phyloP scores from a whole-genome alignment of 1,284 basidiomycete genomes.

The Athelia sp. region DNA sequence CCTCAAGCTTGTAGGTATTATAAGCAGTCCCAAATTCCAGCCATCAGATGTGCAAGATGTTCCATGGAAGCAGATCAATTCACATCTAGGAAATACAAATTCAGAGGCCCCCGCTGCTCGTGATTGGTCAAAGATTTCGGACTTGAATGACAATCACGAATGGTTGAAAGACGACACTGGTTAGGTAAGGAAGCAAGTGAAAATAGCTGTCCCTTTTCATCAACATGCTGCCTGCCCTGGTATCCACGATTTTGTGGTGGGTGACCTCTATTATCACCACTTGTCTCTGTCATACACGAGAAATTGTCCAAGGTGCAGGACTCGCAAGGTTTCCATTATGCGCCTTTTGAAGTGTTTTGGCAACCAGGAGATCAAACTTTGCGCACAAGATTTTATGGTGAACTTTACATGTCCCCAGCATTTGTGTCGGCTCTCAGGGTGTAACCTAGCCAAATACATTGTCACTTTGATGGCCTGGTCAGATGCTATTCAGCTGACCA shows the following conservation, averaged over 20 bases:
- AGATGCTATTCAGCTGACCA: slow-evolving; percentile 29
- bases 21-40: not conserved
- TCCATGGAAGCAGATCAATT: not conserved
- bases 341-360: slow-evolving; percentile 26
- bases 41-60: not conserved
- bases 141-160: not conserved
- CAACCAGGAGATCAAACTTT: slow-evolving; percentile 8
- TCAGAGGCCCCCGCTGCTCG: too few relatives aligned
- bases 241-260: not conserved
- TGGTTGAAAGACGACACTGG: not conserved
- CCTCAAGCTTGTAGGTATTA: not conserved
- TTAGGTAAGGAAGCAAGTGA: not conserved
- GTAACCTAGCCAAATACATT: slow-evolving; percentile 17
- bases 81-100: too few relatives aligned
- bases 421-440: slow-evolving; percentile 19
- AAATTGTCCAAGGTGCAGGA: not conserved
- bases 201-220: not conserved
- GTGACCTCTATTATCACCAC: not conserved
- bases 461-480: slow-evolving; percentile 29
- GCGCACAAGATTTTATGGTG: slow-evolving; percentile 17
- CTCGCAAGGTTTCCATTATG: slow-evolving; percentile 20
- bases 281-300: not conserved
- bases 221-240: not conserved
- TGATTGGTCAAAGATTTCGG: not conserved
- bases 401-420: slow-evolving; percentile 25